Evolutionary conservation across 176 grass and related monocot species (phyloP).

Genomic region (Elymus sibiricus): DNA sequence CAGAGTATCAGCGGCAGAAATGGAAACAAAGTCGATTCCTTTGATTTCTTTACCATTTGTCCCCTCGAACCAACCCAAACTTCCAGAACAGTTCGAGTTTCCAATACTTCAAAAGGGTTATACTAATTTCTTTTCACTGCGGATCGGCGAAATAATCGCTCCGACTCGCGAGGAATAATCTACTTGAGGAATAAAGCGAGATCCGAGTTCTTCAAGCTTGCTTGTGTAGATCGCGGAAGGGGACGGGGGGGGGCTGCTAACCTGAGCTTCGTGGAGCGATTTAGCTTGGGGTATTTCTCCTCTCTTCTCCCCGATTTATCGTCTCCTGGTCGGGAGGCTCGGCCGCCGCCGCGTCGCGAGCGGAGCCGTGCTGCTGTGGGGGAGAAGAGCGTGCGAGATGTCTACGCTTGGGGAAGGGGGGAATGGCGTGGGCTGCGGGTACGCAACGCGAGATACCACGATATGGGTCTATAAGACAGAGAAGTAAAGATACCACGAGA

Average conservation of each 20-base stretch:
- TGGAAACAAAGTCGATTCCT: not conserved
- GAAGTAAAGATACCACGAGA: not conserved
- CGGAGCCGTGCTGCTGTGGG: not conserved
- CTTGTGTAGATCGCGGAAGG: not conserved
- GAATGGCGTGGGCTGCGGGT: not conserved
- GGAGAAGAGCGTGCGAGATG: not conserved
- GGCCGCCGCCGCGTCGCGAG: slow-evolving; percentile 29
- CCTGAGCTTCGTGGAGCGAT: slow-evolving; percentile 13
- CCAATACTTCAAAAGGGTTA: not conserved
- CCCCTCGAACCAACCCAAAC: not conserved
- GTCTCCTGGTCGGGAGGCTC: not conserved
- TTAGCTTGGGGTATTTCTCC: not conserved
- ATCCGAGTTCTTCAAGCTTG: slow-evolving; percentile 13
- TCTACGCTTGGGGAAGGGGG: not conserved
- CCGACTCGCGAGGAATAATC: not conserved
- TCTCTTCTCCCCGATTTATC: slow-evolving; percentile 49
- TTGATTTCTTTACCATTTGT: not conserved
- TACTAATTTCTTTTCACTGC: not conserved
- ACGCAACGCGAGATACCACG: slow-evolving; percentile 36
- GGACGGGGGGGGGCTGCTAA: not conserved
- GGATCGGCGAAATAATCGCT: not conserved
- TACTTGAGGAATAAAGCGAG: not conserved
- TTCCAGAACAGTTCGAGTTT: not conserved
- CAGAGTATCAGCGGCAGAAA: not conserved
- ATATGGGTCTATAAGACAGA: not conserved